Evolutionary conservation across 805 yeast genomes (phyloP).

Genomic region (Isabelozyma heimii): DNA sequence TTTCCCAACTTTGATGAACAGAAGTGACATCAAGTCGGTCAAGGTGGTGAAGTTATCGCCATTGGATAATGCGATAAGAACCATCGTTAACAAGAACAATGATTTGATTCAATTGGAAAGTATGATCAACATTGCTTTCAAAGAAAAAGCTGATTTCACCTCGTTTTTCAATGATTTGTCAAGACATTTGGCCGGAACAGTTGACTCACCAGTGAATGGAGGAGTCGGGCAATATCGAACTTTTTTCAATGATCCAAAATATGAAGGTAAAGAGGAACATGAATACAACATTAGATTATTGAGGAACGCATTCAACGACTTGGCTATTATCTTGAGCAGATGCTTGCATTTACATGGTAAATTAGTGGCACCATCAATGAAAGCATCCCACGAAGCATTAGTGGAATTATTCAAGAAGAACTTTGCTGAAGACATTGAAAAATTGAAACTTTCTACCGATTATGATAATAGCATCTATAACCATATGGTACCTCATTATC

Average conservation of each 20-base stretch:
- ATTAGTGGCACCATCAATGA: constrained; percentile 54
- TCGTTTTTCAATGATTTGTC: constrained; percentile 62
- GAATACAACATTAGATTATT: constrained; percentile 31
- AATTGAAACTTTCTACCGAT: constrained; percentile 35
- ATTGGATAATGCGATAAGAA: constrained; percentile 72
- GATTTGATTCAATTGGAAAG: constrained; percentile 70
- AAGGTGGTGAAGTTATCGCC: constrained; percentile 67
- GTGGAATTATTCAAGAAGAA: constrained; percentile 62
- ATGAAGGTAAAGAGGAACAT: constrained; percentile 30
- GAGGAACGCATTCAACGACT: constrained; percentile 59
- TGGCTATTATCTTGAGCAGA: constrained; percentile 61
- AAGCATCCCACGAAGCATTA: constrained; percentile 65
- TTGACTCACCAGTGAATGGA: constrained; percentile 90
- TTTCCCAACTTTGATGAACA: constrained; percentile 86
- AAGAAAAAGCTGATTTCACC: constrained; percentile 47
- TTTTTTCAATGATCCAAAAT: constrained; percentile 49
- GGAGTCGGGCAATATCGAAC: constrained; percentile 82
- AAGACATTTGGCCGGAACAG: constrained; percentile 76
- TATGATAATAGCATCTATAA: constrained; percentile 25
- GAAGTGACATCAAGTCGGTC: constrained; percentile 63
- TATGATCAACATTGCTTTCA: constrained; percentile 49
- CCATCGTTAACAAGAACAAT: constrained; percentile 64
- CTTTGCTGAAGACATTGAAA: constrained; percentile 61
- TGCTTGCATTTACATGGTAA: constrained; percentile 70
- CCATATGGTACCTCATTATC: constrained; percentile 14